Conservation (phyloP, 2,329 filamentous ascomycete species). For the Colletotrichum lindemuthianum region DNA sequence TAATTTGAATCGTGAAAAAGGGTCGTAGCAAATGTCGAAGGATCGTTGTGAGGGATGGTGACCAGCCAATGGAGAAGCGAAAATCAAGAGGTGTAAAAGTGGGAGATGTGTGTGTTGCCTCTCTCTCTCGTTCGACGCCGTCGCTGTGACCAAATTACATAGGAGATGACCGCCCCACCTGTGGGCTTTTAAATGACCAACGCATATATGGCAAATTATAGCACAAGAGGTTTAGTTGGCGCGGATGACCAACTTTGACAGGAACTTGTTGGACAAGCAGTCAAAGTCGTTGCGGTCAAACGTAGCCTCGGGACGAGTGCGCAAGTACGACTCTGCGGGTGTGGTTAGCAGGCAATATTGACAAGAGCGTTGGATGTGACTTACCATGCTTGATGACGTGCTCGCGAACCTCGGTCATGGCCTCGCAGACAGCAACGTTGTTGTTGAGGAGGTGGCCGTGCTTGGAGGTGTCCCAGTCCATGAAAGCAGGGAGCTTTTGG, state of each 20-base stretch:
- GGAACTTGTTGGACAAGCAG: slow-evolving; percentile 95
- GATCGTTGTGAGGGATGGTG: slow-evolving; percentile 34
- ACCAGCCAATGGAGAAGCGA: slow-evolving; percentile 36
- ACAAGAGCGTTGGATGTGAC: slow-evolving; percentile 45
- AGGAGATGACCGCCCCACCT: slow-evolving; percentile 32
- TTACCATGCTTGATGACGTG: slow-evolving; percentile 95
- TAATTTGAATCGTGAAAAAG: slow-evolving; percentile 38
- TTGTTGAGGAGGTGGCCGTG: slow-evolving; percentile 92
- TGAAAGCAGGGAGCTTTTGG: slow-evolving; percentile 91
- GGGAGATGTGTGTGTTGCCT: slow-evolving; percentile 25
- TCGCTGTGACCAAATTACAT: slow-evolving; percentile 38
- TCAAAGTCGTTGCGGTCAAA: slow-evolving; percentile 96
- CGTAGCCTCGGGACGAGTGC: slow-evolving; percentile 79
- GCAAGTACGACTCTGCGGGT: slow-evolving; percentile 81
- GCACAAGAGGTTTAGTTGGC: slow-evolving; percentile 71
- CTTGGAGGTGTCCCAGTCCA: slow-evolving; percentile 92
- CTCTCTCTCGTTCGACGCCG: slow-evolving; percentile 35
- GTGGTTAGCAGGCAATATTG: slow-evolving; percentile 49
- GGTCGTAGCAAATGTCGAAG: slow-evolving; percentile 38
- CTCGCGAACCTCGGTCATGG: slow-evolving; percentile 93
- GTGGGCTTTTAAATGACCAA: slow-evolving; percentile 21
- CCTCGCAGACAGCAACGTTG: slow-evolving; percentile 91
- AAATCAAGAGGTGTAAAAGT: slow-evolving; percentile 21
- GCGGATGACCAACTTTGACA: slow-evolving; percentile 95
- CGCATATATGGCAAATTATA: slow-evolving; percentile 32